Base-by-base conservation (phyloP, 345 rosid genomes). In the Stellera chamaejasme region DNA sequence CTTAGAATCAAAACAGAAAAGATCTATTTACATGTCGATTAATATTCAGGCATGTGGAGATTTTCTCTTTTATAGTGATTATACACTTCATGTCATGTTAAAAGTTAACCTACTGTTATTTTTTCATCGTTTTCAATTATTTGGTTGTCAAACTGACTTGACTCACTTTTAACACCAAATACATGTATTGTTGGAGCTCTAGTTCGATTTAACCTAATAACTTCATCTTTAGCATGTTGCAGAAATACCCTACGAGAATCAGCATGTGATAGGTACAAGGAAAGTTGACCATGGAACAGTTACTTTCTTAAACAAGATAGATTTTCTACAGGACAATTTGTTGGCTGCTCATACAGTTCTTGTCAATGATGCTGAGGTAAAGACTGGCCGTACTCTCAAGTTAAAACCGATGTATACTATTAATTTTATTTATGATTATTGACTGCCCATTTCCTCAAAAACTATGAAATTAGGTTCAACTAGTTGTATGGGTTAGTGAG, bases 301-400 rank as follows among this genome's bases (percentile, higher is more conserved):
- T 28, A 72, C 87, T 50, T 75, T 66, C 72, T 71, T 80, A 76
- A 72, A 78, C 64, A 78, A 78, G 76, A 72, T 83, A 48, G 67
- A 70, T 6, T 76, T 83, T 60, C 65, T 83, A 61, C 74, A 50
- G 27, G 63, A 71, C 32, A 83, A 81, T 66, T 70, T 80, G 56
- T 77, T 83, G 43, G 73, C 84, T 45, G 90, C 87, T 54, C 84
- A 81, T 65, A 57, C 88, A 23, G 88, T 79, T 58, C 76, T 80
- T 79, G 76, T 79, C 46, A 73, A 84, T 54, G 47, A 66, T 28
- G 15, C 70, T 11, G 92, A 84, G 92, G 88, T 84, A 44, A 58
- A 54, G 25, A 43, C 67, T 47, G 25, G 46, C 64, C 28, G 51
- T 43, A 32, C 15, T 27, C 48, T 10, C 63, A 39, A 41, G 41